These are phyloP conservation scores for Psilocybe cubensis DNA, from an alignment of 768 basidiomycete species.

Conservation along the genomic window DNA sequence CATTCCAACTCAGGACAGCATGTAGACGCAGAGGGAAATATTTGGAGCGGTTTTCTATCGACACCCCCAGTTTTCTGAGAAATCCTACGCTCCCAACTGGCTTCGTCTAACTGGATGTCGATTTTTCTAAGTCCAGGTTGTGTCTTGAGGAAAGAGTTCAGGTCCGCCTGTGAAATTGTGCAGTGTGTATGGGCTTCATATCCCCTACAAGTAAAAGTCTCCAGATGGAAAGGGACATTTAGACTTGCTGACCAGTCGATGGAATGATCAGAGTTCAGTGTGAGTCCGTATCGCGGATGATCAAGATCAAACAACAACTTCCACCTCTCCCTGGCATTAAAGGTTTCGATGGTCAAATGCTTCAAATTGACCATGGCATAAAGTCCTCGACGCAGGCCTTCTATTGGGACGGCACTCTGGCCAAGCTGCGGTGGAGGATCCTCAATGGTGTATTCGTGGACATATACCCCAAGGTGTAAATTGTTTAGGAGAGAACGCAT, in stretches of 20 bases:
- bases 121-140: too few relatives aligned
- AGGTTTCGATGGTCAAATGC: not conserved
- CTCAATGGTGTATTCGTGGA: not conserved
- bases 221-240: conserved; percentile 1
- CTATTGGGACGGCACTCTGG: too few relatives aligned
- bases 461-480: not conserved
- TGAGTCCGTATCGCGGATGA: too few relatives aligned
- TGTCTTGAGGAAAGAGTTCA: too few relatives aligned
- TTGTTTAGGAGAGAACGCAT: not conserved
- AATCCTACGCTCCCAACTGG: too few relatives aligned
- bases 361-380: conserved; percentile 1
- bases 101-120: too few relatives aligned
- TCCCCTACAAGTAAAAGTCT: conserved; percentile 3
- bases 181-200: not conserved
- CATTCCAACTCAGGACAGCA: conserved; percentile 2
- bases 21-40: not conserved
- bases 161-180: too few relatives aligned
- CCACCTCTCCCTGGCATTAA: not conserved
- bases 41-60: not conserved
- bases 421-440: not conserved
- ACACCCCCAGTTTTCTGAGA: too few relatives aligned
- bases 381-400: not conserved
- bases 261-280: too few relatives aligned
- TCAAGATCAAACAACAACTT: not conserved
- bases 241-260: too few relatives aligned